Percentiles rank a stretch among this genome's conserved stretches.
phyloP scores from a whole-genome alignment of 2,329 filamentous ascomycete species.

The Passalora sequoiae region DNA sequence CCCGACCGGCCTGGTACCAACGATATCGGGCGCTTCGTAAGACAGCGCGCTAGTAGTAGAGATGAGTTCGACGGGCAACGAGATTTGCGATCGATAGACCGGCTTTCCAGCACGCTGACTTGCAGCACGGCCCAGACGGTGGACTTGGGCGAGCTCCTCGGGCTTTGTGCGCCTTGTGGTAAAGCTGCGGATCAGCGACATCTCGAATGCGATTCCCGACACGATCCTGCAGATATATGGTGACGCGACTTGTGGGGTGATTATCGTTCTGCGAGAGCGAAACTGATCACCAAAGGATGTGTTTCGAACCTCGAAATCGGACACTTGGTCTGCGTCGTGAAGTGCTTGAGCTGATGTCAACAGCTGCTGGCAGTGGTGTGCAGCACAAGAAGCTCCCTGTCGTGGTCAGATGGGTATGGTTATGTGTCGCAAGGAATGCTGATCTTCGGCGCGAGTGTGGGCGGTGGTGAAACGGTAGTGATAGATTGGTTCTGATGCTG shows the following conservation, averaged over 20 bases:
- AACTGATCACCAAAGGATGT: not conserved
- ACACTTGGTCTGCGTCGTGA: not conserved
- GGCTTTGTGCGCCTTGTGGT: slow-evolving; percentile 64
- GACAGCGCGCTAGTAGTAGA: slow-evolving; percentile 96
- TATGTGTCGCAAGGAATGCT: slow-evolving; percentile 11
- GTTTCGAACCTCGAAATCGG: not conserved
- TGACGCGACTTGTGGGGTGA: too few species aligned
- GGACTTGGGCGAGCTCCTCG: slow-evolving; percentile 33
- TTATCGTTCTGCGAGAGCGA: too few species aligned
- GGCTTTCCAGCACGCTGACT: slow-evolving; percentile 46
- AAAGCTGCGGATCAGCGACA: slow-evolving; percentile 66
- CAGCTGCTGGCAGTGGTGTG: not conserved
- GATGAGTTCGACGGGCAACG: slow-evolving; percentile 75
- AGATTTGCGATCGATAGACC: slow-evolving; percentile 69
- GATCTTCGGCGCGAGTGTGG: too few species aligned
- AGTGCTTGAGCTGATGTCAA: not conserved
- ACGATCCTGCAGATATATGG: too few species aligned
- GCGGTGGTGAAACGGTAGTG: too few species aligned
- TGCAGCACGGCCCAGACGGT: slow-evolving; percentile 36
- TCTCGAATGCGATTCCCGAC: too few species aligned
- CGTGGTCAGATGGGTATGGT: not conserved
- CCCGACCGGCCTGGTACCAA: slow-evolving; percentile 28
- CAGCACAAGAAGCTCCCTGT: slow-evolving; percentile 4
- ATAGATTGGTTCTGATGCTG: too few species aligned
- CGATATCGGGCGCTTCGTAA: slow-evolving; percentile 85